These are phyloP conservation scores for Hypoxylon sp. DNA, from an alignment of 2,329 filamentous ascomycete genomes.

Conservation along the genomic window DNA sequence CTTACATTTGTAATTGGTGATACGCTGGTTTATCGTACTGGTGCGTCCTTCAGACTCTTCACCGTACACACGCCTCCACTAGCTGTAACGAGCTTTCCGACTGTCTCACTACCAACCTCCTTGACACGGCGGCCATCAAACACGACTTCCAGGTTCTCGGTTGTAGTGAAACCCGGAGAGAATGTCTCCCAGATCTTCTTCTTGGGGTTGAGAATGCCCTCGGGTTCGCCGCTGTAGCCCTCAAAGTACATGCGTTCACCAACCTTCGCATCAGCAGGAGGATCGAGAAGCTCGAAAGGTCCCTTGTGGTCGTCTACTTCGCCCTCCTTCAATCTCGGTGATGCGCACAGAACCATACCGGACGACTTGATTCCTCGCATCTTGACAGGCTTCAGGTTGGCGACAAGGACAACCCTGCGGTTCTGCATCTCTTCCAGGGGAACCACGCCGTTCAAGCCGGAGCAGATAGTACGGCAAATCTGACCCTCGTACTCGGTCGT, in stretches of 20 bases:
- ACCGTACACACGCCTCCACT: constrained; percentile 86
- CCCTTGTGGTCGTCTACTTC: constrained; percentile 88
- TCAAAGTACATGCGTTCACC: constrained; percentile 94
- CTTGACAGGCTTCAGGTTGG: constrained; percentile 98
- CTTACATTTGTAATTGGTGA: constrained; percentile 13
- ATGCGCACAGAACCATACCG: constrained; percentile 94
- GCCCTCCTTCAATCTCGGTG: constrained; percentile 83
- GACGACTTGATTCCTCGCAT: constrained; percentile 88
- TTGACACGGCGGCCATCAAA: constrained; percentile 86
- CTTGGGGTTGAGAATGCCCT: constrained; percentile 96
- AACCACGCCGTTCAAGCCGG: constrained; percentile 91
- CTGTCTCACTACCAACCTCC: constrained; percentile 77
- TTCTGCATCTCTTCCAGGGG: constrained; percentile 97
- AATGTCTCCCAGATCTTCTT: constrained; percentile 99
- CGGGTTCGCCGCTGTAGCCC: constrained; percentile 92
- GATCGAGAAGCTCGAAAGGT: constrained; percentile 90
- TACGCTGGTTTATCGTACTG: constrained; percentile 75
- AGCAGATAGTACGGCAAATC: constrained; percentile 94
- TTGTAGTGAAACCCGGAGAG: constrained; percentile 96
- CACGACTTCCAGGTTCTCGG: constrained; percentile 80
- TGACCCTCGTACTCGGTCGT: constrained; percentile 93
- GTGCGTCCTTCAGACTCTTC: constrained; percentile 81
- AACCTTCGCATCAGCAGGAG: constrained; percentile 81
- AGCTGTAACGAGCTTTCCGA: constrained; percentile 79
- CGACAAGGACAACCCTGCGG: constrained; percentile 94